Conservation (phyloP, 805 yeast genomes). For the Lachancea sp. region DNA sequence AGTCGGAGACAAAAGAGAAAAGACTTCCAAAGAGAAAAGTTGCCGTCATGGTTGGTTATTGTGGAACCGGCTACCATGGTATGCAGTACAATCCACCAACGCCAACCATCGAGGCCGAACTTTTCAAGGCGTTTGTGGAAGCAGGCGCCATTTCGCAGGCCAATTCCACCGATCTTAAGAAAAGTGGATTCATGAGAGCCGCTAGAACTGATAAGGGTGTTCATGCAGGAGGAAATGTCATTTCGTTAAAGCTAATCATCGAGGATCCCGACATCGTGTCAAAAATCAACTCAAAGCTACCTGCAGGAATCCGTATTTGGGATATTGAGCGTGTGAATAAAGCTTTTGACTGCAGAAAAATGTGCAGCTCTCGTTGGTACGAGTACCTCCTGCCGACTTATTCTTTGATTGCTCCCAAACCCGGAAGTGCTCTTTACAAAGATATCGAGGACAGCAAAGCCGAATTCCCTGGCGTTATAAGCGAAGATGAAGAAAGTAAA, state of each 20-base stretch:
- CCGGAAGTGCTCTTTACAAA: slow-evolving; percentile 56
- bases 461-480: slow-evolving; percentile 52
- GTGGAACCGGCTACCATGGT: slow-evolving; percentile 95
- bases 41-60: slow-evolving; percentile 86
- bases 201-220: slow-evolving; percentile 94
- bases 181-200: slow-evolving; percentile 79
- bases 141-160: slow-evolving; percentile 87
- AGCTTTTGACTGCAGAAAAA: slow-evolving; percentile 87
- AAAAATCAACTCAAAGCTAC: slow-evolving; percentile 68
- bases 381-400: slow-evolving; percentile 92
- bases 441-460: slow-evolving; percentile 48
- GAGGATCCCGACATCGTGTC: slow-evolving; percentile 65
- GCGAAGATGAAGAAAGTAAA: slow-evolving; percentile 63
- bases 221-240: slow-evolving; percentile 93
- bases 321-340: slow-evolving; percentile 84
- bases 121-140: slow-evolving; percentile 72
- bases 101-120: slow-evolving; percentile 84
- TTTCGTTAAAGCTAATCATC: slow-evolving; percentile 74
- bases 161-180: slow-evolving; percentile 82
- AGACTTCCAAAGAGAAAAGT: slow-evolving; percentile 84
- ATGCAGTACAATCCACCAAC: slow-evolving; percentile 90
- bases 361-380: slow-evolving; percentile 93
- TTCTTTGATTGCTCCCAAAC: slow-evolving; percentile 86
- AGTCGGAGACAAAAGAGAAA: slow-evolving; percentile 49
- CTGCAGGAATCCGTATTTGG: slow-evolving; percentile 88